These are phyloP conservation scores for Zasmidium citrigriseum DNA, from an alignment of 2,329 filamentous ascomycete species.

Conservation along the genomic window DNA sequence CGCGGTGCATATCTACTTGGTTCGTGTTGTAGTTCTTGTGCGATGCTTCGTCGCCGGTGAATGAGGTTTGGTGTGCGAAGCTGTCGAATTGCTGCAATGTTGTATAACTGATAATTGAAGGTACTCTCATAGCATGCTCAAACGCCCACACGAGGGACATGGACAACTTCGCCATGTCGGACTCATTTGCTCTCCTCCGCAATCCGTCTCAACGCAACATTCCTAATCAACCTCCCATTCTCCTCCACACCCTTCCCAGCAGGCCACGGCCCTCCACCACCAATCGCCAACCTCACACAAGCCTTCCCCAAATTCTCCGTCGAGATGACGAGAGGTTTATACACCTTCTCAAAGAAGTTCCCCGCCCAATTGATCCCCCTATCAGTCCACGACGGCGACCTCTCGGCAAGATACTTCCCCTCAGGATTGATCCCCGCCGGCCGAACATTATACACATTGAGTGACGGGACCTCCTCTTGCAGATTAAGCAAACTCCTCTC, in stretches of 20 bases:
- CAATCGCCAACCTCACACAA: conserved; percentile 51
- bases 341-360: conserved; percentile 29
- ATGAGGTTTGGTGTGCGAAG: too few relatives aligned
- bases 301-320: conserved; percentile 51
- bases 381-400: conserved; percentile 15
- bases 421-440: conserved; percentile 60
- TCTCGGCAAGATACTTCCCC: conserved; percentile 23
- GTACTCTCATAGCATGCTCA: too few relatives aligned
- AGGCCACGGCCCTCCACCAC: conserved; percentile 45
- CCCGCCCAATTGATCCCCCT: conserved; percentile 14
- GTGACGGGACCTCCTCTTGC: conserved; percentile 43
- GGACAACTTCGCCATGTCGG: too few relatives aligned
- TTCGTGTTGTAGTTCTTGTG: too few relatives aligned
- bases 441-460: conserved; percentile 60
- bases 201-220: conserved; percentile 44
- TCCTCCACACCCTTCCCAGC: conserved; percentile 38
- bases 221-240: conserved; percentile 42
- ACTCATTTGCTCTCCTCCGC: conserved; percentile 23
- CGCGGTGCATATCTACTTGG: too few relatives aligned
- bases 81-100: too few relatives aligned
- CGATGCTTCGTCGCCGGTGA: too few relatives aligned
- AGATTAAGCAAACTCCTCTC: conserved; percentile 62
- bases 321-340: conserved; percentile 42
- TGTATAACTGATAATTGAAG: too few relatives aligned
- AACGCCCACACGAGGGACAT: too few relatives aligned